phyloP scores from a whole-genome alignment of 345 rosid species.

The Kandelia obovata region DNA sequence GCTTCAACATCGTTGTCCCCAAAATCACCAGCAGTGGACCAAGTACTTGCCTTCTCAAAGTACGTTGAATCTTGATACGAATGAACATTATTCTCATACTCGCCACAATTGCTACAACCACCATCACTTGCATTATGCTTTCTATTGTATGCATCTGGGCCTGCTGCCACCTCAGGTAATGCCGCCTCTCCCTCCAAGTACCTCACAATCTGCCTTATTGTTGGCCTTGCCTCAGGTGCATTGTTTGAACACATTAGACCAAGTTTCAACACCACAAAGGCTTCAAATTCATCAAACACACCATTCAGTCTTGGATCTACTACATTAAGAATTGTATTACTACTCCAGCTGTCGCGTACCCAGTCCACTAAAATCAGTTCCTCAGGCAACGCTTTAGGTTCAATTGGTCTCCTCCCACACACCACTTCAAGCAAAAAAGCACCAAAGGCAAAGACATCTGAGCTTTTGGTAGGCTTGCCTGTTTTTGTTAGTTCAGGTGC shows the following conservation, averaged over 20 bases:
- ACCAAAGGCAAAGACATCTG: constrained; percentile 92
- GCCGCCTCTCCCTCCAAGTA: constrained; percentile 57
- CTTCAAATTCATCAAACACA: constrained; percentile 59
- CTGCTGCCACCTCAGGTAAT: constrained; percentile 16
- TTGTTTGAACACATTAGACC: constrained; percentile 78
- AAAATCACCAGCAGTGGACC: constrained; percentile 34
- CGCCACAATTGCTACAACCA: constrained; percentile 11
- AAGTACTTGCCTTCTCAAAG: constrained; percentile 34
- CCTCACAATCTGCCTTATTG: constrained; percentile 71
- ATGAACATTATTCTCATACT: constrained; percentile 49
- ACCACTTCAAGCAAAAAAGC: constrained; percentile 73
- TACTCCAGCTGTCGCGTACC: constrained; percentile 80
- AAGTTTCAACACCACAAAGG: constrained; percentile 52
- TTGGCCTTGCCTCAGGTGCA: constrained; percentile 56
- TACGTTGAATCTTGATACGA: constrained; percentile 39
- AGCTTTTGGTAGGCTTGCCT: constrained; percentile 66
- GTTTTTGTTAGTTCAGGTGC: constrained; percentile 92
- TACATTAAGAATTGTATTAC: constrained; percentile 55
- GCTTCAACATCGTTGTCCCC: constrained; percentile 46
- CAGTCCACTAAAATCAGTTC: constrained; percentile 88
- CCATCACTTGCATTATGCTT: constrained; percentile 21
- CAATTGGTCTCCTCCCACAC: constrained; percentile 86
- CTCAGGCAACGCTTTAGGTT: constrained; percentile 72
- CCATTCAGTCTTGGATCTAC: constrained; percentile 66
- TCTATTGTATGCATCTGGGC: constrained; percentile 43